Conservation (phyloP, 2,329 filamentous ascomycete genomes). For the Hypoxylon sp. region DNA sequence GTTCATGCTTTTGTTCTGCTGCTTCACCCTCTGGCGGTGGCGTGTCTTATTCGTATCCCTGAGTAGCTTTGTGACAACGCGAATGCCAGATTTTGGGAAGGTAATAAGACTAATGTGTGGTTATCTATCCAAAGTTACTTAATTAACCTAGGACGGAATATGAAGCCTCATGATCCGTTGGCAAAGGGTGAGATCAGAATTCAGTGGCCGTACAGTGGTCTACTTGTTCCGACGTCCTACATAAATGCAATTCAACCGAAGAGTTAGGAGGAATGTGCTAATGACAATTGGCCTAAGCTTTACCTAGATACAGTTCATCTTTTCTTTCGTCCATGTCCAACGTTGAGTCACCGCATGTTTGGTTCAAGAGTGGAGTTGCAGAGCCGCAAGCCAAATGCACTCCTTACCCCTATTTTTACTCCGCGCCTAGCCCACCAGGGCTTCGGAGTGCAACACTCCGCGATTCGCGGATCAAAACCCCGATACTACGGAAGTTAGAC, state of each 20-base stretch:
- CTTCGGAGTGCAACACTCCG: conserved; percentile 34
- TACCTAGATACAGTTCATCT: too few species aligned
- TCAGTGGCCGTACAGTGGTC: neutral
- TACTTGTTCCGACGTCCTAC: neutral
- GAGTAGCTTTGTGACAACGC: too few species aligned
- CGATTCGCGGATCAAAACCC: conserved; percentile 14
- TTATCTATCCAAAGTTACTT: neutral
- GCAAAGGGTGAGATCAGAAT: neutral
- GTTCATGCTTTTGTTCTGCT: neutral
- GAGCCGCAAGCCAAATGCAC: conserved; percentile 12
- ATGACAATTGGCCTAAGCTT: too few species aligned
- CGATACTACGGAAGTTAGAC: conserved; percentile 12
- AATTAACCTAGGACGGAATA: neutral
- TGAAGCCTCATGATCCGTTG: neutral
- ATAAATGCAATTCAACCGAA: neutral
- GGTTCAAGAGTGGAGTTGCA: neutral
- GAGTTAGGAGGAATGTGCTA: too few species aligned
- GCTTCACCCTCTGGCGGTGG: neutral
- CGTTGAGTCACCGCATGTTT: too few species aligned
- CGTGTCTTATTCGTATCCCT: neutral
- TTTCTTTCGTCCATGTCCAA: neutral
- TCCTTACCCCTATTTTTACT: conserved; percentile 16
- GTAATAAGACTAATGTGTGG: neutral
- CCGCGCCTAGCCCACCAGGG: conserved; percentile 18
- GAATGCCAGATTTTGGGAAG: neutral